A percentile compares a stretch with the other conserved stretches of the same genome.
Conservation (phyloP, 1,284 basidiomycete genomes). For the Ceratobasidium sp. region DNA sequence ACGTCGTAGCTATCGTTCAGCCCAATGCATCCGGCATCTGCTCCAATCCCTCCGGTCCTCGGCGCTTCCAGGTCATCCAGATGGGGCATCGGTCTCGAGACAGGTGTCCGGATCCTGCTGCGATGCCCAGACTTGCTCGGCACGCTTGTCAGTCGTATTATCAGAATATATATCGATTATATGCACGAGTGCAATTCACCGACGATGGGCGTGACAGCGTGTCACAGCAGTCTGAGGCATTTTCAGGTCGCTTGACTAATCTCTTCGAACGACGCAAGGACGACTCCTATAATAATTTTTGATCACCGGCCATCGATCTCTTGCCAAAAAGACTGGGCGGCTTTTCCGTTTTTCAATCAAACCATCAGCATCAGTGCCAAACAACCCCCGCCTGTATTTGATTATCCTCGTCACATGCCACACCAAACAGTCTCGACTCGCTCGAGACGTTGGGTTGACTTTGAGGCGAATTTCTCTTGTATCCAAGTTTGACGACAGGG, state of each 20-base stretch:
- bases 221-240: neutral
- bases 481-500: no score
- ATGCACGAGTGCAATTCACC: neutral
- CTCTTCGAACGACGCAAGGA: neutral
- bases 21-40: constrained; percentile 28
- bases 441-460: no score
- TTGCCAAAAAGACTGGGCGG: no score
- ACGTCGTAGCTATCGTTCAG: neutral
- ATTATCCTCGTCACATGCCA: neutral
- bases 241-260: constrained; percentile 2
- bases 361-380: neutral
- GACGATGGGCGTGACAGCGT: neutral
- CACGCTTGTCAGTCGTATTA: neutral
- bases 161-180: neutral
- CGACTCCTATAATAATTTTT: neutral
- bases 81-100: neutral
- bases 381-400: neutral
- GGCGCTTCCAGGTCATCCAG: constrained; percentile 15
- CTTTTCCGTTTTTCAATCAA: neutral
- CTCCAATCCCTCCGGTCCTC: neutral
- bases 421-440: neutral
- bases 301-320: constrained; percentile 19
- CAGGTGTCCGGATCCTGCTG: neutral
- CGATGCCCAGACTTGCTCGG: neutral
- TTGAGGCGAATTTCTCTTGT: no score